These are phyloP conservation scores for Cucumis hystrix DNA, from an alignment of 306 rosid genomes.

Conservation along the genomic window DNA sequence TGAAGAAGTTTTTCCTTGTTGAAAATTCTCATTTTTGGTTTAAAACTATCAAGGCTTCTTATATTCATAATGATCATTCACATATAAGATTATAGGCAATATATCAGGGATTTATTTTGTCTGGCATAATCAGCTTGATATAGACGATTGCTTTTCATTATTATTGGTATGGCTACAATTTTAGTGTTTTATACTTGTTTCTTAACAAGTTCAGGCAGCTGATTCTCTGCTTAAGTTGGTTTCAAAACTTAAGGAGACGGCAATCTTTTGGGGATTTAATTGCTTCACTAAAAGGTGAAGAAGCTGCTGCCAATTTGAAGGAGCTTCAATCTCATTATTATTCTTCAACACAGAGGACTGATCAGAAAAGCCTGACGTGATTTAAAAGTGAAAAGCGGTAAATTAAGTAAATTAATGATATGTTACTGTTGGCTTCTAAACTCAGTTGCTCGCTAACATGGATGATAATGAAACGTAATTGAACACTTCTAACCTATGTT, in stretches of 20 bases:
- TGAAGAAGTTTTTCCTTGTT: neutral
- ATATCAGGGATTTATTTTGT: neutral
- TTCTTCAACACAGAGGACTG: constrained; percentile 39
- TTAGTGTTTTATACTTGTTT: neutral
- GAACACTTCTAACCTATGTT: neutral
- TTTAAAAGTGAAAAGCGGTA: neutral
- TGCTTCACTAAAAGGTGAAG: constrained; percentile 86
- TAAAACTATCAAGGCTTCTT: neutral
- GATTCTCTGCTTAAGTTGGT: constrained; percentile 77
- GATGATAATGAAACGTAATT: too few relatives aligned
- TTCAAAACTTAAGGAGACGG: constrained; percentile 79
- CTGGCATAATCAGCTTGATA: too few relatives aligned
- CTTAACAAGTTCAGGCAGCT: constrained; percentile 54
- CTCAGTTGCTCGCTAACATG: neutral
- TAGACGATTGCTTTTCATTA: neutral
- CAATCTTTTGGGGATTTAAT: constrained; percentile 88
- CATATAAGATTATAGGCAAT: neutral
- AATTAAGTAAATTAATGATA: neutral
- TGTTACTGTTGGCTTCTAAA: neutral
- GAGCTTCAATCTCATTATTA: constrained; percentile 75
- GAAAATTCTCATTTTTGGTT: neutral
- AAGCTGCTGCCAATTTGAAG: constrained; percentile 73
- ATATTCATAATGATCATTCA: neutral
- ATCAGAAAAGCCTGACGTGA: neutral
- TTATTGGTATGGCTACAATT: neutral